Evolutionary conservation across 75 land plant genomes (phyloP), one percentile per base, ranked within the genome.

Genomic region (Sequoia sempervirens): DNA sequence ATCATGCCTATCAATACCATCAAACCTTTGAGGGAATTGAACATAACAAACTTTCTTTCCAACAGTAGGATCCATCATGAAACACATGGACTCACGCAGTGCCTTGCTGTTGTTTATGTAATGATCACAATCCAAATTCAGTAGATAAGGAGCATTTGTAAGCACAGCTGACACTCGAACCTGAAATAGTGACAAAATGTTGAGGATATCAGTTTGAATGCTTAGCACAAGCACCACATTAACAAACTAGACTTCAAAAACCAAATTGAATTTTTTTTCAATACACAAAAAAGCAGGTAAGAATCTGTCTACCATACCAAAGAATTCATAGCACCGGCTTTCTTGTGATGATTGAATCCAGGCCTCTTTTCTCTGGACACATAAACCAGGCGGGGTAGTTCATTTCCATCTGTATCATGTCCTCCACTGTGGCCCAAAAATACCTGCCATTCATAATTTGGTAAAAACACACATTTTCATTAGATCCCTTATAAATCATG

Each of bases 281-380:
- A 41, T 4, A 2, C 46, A 30, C 26, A 26, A 23, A 41, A 78
- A 78, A 78, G 46, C 80, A 78, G 46, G 23, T 61, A 54, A 36
- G 11, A 38, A 82, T 37, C 81, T 70, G 36, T 36, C 45, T n/a
- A 78, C 36, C 38, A 70, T 87, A 89, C 93, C 87, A 92, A 75
- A 73, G 93, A 86, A 84, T 92, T 92, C 93, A 92, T 92, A 64
- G 93, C 93, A 79, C 93, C 93, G 61, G 91, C 93, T 83, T 92
- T 90, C 80, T 92, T 92, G 88, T 92, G 93, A 61, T 92, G 93
- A 70, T 92, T 88, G 66, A 90, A 92, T 3, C 93, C 93, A 37
- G 93, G 93, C 4, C 93, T 89, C 76, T 90, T 92, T 80, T 92
- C 93, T 83, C 93, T 85, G 17, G 93, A 92, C n/a, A 92, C 93